Evolutionary conservation across 257 asterid species (phyloP), one percentile per base, ranked within the genome.

Genomic region (Leonotis leonurus): DNA sequence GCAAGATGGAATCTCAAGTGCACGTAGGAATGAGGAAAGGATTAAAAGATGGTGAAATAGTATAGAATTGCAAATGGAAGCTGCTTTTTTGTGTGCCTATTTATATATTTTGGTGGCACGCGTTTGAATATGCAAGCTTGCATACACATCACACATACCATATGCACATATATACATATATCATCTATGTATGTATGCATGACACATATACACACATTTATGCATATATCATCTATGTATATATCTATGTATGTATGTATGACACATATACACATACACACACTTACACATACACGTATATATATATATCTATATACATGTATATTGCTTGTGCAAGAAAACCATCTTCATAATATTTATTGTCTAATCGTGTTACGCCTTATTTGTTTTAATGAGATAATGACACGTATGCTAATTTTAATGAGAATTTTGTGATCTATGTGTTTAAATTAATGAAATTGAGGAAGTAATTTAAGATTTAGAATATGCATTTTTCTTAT

Each of bases 1-100:
- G 76, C 21, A 57, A 60, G 55, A 57, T 33, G 80, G 85, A 80
- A 80, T 80, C 80, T 80, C 57, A 70, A 77, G 73, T 73, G 82
- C 82, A 72, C 78, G 78, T 77, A 74, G 73, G 51, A 53, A 50
- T 37, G 60, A 16, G 62, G 55, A n/a, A 21, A 32, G 49, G 52
- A 1, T 1, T 21, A 70, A 39, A 70, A 30, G 58, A 30, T 8
- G 25, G 35, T 54, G 48, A 68, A 24, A 16, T 65, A 49, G 62
- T 62, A 54, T 56, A 72, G 50, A 60, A 73, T 59, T 70, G 69
- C 66, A 60, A 73, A 70, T 70, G 76, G 72, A 71, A 74, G 60
- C 82, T 52, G 70, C 75, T 73, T 71, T n/a, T 64, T 65, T 66
- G 69, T 68, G 76, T 70, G 78, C 69, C 76, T 79, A 79, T 73